Percentiles rank a stretch among this genome's conserved stretches.
Evolutionary conservation across 1,284 basidiomycete genomes (phyloP).

Genomic region (Sporisorium exsertum): DNA sequence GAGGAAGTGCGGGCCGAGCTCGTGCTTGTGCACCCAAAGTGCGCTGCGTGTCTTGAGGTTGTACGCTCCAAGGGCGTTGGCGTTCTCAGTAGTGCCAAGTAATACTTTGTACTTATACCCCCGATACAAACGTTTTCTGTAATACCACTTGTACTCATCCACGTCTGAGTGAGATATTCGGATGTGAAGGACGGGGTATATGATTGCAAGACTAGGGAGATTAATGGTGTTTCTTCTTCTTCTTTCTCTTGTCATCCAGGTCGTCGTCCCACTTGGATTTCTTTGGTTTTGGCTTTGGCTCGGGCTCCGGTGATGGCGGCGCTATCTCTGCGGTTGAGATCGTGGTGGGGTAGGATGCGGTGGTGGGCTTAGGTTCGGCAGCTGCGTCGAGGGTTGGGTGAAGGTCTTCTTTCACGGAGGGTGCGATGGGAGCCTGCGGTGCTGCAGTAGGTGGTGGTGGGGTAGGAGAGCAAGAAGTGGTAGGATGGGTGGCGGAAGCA

Average conservation of each 20-base stretch:
- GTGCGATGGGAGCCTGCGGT: not conserved
- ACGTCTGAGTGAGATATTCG: not conserved
- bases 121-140: not conserved
- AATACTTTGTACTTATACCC: not conserved
- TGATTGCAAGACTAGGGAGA: not conserved
- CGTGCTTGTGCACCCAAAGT: conserved; percentile 43
- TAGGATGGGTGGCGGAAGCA: not conserved
- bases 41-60: conserved; percentile 34
- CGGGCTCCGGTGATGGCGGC: not conserved
- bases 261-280: conserved; percentile 40
- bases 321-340: not conserved
- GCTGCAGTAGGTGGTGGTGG: conserved; percentile 1
- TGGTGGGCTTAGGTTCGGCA: not conserved
- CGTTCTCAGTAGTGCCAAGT: conserved; percentile 30
- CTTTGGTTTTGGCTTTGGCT: conserved; percentile 2
- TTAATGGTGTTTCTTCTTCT: conserved; percentile 23
- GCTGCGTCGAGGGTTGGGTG: not conserved
- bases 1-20: conserved; percentile 35
- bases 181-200: not conserved
- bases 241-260: conserved; percentile 25
- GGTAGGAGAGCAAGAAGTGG: not conserved
- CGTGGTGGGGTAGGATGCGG: not conserved
- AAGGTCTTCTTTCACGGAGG: not conserved
- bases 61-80: conserved; percentile 37
- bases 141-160: not conserved